Percentiles rank a stretch among this genome's conserved stretches.
These are phyloP conservation scores for Saturnispora gosingensis DNA, from an alignment of 805 yeast genomes.

Conservation along the genomic window DNA sequence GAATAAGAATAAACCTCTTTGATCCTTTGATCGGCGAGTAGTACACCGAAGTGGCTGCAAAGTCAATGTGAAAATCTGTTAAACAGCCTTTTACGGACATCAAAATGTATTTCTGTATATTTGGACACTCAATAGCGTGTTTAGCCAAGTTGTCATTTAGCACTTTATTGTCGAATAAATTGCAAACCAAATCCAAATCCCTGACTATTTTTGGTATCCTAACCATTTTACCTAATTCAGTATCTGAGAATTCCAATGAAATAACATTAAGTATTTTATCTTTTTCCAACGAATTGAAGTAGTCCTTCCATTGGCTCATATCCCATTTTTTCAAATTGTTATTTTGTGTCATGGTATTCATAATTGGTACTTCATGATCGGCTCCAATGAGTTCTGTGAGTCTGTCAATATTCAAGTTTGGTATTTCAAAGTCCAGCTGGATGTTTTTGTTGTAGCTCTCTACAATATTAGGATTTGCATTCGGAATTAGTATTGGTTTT, in stretches of 20 bases:
- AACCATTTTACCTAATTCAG: constrained; percentile 39
- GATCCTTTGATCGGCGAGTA: constrained; percentile 72
- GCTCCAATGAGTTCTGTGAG: constrained; percentile 54
- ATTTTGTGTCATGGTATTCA: constrained; percentile 83
- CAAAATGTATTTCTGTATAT: constrained; percentile 67
- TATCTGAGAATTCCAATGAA: constrained; percentile 65
- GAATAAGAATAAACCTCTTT: constrained; percentile 68
- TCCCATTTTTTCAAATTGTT: constrained; percentile 53
- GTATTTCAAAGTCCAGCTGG: constrained; percentile 28
- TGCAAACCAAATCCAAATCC: constrained; percentile 58
- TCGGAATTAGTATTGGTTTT: constrained; percentile 26
- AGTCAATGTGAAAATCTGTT: constrained; percentile 88
- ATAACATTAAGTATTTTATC: constrained; percentile 67
- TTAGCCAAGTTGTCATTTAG: background rate
- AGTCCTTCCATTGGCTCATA: constrained; percentile 64
- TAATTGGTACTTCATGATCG: constrained; percentile 61
- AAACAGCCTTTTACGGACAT: constrained; percentile 77
- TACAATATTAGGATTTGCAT: constrained; percentile 17
- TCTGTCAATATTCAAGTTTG: constrained; percentile 47
- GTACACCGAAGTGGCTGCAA: constrained; percentile 88
- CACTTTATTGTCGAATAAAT: constrained; percentile 41
- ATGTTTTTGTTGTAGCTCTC: constrained; percentile 11
- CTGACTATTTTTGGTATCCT: constrained; percentile 59
- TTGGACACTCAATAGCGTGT: constrained; percentile 31
- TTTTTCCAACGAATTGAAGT: constrained; percentile 38